Base-by-base conservation (phyloP, 2,329 filamentous ascomycete species). In the Botryotinia narcissicola region DNA sequence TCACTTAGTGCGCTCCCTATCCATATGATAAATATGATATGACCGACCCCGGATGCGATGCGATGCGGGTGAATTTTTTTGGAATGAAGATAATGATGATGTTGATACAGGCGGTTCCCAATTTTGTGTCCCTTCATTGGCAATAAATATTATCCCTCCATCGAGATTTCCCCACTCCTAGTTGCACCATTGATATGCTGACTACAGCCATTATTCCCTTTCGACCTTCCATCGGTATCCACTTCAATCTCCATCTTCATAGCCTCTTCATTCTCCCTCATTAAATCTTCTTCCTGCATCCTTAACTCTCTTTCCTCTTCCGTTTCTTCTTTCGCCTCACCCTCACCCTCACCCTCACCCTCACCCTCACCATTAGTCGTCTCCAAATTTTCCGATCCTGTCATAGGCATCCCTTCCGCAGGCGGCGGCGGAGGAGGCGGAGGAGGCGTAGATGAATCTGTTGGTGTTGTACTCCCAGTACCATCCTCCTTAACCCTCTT, bases 151-250 rank as follows among this genome's bases (percentile, higher is more conserved):
- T 29, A 63, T 42, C 61, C 37, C 37, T 57, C n/a, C 35, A 35
- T 57, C 3, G 9, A 54, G 18, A 29, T 16, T 42, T 54, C 42
- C 14, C 25, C 64, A 29, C 25, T 4, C 22, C 32, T 25, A 67
- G 29, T 20, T 48, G 2, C 22, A 67, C 48, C 66, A 57, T 68
- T 68, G 18, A 70, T 37, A 25, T 46, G 32, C 68, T 62, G 16
- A 44, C 32, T 40, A n/a, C 22, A n/a, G 10, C 6, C 32, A 25
- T 62, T 57, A 22, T 14, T 20, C 29, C 20, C 68, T 20, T 70
- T 70, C 29, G 8, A 62, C 20, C 29, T 62, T 22, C 20, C 66
- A 81, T 98, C 95, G 0, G 92, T 95, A 82, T 98, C 96, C 82
- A 57, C 48, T 29, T 78, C 77, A 63, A 79, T 74, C 32, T 79